Evolutionary conservation across 129 eudicot genomes (phyloP), one percentile per base, ranked within the genome.

Genomic region (Saposhnikovia divaricata): DNA sequence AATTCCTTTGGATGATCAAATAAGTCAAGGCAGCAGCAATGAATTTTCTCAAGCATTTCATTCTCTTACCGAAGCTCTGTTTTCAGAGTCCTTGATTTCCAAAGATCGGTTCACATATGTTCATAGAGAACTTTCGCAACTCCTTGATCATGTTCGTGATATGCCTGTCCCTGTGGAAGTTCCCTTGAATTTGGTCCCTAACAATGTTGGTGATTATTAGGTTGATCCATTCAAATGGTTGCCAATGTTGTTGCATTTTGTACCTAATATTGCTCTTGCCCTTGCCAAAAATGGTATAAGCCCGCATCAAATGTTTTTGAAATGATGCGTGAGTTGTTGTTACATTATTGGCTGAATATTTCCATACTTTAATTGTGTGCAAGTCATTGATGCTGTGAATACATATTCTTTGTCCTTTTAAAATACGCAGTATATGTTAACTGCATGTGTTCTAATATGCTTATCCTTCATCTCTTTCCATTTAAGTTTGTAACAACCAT

Each of bases 21-120:
- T 91, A 77, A 40, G 59, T 72, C 87, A 77, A 74, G 88, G 72
- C 68, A 61, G 53, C 66, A 84, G 80, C 28, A 82, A 91, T 74
- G 96, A 91, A 77, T 85, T 70, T 77, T 91, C 88, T 74, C 88
- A 84, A 74, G 83, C 84, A 65, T 89, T 91, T 19, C 84, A 87
- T 46, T 80, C 91, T 48, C 87, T 91, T 77, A 82, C 89, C n/a
- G 84, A 87, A 78, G 48, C 78, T 75, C 48, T 91, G 45, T 89
- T 85, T 81, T 84, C 88, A 44, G 96, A 89, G 82, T 84, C 93
- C 4, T 79, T 87, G 78, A 69, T 87, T 45, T 87, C 96, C 25
- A 89, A 89, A 86, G 91, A 82, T 43, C 96, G 96, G 9, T 91
- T 80, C 76, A 76, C 50, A 78, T 91, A 80, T 85, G 93, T 91